Conservation (phyloP, 768 basidiomycete species). For the Agrocybe pediades region DNA sequence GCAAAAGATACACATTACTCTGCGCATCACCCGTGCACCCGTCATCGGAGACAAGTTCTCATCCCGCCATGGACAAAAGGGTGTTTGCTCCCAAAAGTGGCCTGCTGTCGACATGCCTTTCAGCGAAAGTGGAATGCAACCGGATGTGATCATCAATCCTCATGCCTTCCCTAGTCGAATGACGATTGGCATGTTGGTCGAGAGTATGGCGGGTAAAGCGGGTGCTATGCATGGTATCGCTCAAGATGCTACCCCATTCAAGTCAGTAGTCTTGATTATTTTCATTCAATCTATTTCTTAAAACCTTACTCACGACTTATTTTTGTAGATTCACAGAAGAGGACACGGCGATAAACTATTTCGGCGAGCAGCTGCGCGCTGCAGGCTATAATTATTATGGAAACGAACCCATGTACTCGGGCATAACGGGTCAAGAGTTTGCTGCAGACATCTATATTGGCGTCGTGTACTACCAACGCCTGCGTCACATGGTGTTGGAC, state of each 20-base stretch:
- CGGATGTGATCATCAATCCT: conserved; percentile 99
- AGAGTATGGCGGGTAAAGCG: conserved; percentile 99
- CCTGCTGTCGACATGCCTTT: conserved; percentile 98
- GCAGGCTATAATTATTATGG: conserved; percentile 99
- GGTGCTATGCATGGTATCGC: conserved; percentile 98
- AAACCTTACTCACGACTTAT: conserved; percentile 11
- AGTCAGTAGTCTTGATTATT: conserved; percentile 50
- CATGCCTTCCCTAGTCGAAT: conserved; percentile 99
- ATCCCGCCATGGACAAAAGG: conserved; percentile 98
- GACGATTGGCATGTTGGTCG: conserved; percentile 99
- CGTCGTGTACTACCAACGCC: conserved; percentile 96
- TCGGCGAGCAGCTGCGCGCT: conserved; percentile 90
- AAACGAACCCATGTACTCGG: conserved; percentile 99
- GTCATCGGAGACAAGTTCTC: conserved; percentile 99
- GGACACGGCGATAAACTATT: conserved; percentile 97
- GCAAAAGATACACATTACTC: conserved; percentile 91
- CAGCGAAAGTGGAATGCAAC: conserved; percentile 97
- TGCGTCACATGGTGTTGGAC: conserved; percentile 99
- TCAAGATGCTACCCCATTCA: conserved; percentile 98
- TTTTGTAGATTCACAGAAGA: conserved; percentile 92
- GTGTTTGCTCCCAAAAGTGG: conserved; percentile 99
- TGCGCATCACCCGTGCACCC: conserved; percentile 91
- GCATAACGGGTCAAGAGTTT: conserved; percentile 98
- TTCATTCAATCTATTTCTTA: no score
- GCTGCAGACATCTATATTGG: conserved; percentile 98